These are phyloP conservation scores for Amoebophrya sp. DNA, from an alignment of 169 alveolate genomes.

Conservation along the genomic window DNA sequence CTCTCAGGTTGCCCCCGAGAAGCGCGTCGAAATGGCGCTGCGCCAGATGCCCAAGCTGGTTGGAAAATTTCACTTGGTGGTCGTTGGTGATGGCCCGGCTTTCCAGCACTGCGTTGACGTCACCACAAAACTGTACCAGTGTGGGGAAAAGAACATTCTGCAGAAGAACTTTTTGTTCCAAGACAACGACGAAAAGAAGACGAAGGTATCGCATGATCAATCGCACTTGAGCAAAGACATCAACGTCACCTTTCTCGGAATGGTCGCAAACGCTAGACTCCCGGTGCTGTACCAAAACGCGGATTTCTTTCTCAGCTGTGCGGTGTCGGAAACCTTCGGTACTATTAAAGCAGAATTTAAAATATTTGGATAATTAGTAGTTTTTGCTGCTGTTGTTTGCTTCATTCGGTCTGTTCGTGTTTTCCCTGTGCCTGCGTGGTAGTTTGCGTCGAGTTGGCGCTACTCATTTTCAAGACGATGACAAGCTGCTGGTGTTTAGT, in stretches of 20 bases:
- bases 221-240: background rate
- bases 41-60: background rate
- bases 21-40: background rate
- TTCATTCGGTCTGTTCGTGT: no score
- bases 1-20: background rate
- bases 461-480: no score
- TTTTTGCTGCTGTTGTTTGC: no score
- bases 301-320: background rate
- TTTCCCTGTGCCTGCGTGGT: no score
- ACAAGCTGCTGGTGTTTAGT: no score
- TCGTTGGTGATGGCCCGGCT: background rate
- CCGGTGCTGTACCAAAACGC: background rate
- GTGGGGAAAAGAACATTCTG: background rate
- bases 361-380: no score
- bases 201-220: background rate
- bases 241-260: background rate
- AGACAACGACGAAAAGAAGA: background rate
- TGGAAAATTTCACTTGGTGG: background rate
- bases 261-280: background rate
- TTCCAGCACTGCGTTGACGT: background rate
- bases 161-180: background rate
- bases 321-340: background rate
- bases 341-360: no score
- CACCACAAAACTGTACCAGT: background rate
- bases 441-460: no score